Evolutionary conservation across 176 grass and related monocot genomes (phyloP).

Genomic region (Pontederia crassipes): DNA sequence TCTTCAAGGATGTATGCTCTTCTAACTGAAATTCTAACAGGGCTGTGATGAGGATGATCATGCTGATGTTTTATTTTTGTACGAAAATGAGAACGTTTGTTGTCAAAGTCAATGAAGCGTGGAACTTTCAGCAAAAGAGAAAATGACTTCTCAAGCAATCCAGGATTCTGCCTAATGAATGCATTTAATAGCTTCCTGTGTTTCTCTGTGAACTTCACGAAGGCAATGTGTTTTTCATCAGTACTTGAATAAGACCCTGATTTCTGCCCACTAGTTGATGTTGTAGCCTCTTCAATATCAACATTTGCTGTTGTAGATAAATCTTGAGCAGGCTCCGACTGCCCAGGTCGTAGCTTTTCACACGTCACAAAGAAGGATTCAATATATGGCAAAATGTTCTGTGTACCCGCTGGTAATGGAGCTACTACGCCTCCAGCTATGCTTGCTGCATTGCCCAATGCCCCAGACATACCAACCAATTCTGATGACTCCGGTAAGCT

Average conservation of each 20-base stretch:
- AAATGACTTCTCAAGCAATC: conserved; percentile 94
- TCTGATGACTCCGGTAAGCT: conserved; percentile 57
- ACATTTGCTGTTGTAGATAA: conserved; percentile 37
- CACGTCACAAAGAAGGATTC: conserved; percentile 97
- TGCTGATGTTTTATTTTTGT: conserved; percentile 99
- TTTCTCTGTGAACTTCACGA: conserved; percentile 91
- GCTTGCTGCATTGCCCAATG: conserved; percentile 27
- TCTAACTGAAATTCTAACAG: conserved; percentile 95
- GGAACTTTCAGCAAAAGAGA: conserved; percentile 91
- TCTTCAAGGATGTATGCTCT: conserved; percentile 97
- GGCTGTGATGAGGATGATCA: conserved; percentile 84
- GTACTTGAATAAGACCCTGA: conserved; percentile 32
- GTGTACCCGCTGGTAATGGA: conserved; percentile 77
- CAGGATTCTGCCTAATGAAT: conserved; percentile 90
- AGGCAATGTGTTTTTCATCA: conserved; percentile 76
- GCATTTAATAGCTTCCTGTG: conserved; percentile 89
- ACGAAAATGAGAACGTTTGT: conserved; percentile 90
- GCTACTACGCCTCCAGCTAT: conserved; percentile 58
- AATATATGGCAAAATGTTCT: conserved; percentile 96
- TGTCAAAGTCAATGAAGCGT: conserved; percentile 95
- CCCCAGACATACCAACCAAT: conserved; percentile 24
- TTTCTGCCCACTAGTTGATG: conserved; percentile 40
- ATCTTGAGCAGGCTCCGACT: conserved; percentile 55
- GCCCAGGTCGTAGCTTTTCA: conserved; percentile 72
- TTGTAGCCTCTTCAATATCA: conserved; percentile 80